phyloP scores from a whole-genome alignment of 1,284 basidiomycete genomes.

The Pyrrhoderma noxium region DNA sequence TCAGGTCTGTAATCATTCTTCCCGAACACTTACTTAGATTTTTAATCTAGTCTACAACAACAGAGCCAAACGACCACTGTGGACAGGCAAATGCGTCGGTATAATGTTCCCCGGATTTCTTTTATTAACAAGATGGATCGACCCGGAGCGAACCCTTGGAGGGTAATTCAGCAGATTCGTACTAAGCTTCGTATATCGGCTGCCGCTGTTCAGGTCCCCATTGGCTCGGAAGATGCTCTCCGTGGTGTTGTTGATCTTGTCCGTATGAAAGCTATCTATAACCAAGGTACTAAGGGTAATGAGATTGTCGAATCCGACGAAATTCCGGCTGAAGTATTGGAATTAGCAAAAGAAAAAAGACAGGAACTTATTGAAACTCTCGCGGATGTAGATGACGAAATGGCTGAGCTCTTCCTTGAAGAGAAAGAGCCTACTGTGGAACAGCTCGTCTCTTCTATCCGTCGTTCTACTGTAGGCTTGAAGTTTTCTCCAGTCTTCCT shows the following conservation, averaged over 20 bases:
- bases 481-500: constrained; percentile 97
- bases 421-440: constrained; percentile 69
- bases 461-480: constrained; percentile 81
- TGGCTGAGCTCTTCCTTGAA: constrained; percentile 88
- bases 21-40: not conserved
- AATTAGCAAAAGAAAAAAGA: constrained; percentile 76
- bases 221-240: constrained; percentile 86
- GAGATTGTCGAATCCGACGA: constrained; percentile 82
- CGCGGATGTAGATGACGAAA: constrained; percentile 92
- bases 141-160: constrained; percentile 95
- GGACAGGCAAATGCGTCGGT: constrained; percentile 96
- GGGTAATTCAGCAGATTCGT: constrained; percentile 89
- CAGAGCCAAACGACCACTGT: constrained; percentile 98
- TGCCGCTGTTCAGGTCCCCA: constrained; percentile 95
- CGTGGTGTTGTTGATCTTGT: constrained; percentile 92
- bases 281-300: constrained; percentile 92
- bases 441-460: constrained; percentile 81
- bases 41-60: not conserved
- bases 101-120: constrained; percentile 90
- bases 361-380: constrained; percentile 91
- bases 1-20: constrained; percentile 45
- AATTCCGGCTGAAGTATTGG: constrained; percentile 73
- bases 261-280: constrained; percentile 92
- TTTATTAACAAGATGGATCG: constrained; percentile 99
- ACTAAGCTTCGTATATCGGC: constrained; percentile 89